phyloP scores from a whole-genome alignment of 2,329 filamentous ascomycete species.

The Calonectria fujianensis region DNA sequence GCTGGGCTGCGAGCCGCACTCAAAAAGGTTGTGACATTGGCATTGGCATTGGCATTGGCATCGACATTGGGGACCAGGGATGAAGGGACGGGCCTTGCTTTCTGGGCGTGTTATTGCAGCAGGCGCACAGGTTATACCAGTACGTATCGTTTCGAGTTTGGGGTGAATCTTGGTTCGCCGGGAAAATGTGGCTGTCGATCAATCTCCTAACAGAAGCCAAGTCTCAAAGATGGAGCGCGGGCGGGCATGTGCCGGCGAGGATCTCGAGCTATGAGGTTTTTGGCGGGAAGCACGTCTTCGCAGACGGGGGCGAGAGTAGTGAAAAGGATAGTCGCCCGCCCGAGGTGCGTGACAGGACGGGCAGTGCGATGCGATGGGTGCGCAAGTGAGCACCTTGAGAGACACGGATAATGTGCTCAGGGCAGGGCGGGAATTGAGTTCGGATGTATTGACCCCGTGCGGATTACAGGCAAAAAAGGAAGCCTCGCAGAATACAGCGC shows the following conservation, averaged over 20 bases:
- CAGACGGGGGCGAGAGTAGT: constrained; percentile 11
- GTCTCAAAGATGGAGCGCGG: constrained; percentile 21
- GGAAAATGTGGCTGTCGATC: constrained; percentile 32
- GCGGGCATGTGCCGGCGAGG: constrained; percentile 21
- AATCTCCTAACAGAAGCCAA: constrained; percentile 21
- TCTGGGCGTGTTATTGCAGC: constrained; percentile 5
- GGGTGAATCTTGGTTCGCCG: constrained; percentile 31
- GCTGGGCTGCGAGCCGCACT: constrained; percentile 53
- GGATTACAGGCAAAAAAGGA: constrained; percentile 26
- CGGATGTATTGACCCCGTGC: constrained; percentile 25
- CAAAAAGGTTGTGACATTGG: constrained; percentile 33
- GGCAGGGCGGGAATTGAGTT: constrained; percentile 35
- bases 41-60: constrained; percentile 32
- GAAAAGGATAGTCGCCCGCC: neutral
- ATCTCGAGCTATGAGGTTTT: constrained; percentile 8
- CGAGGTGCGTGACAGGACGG: neutral
- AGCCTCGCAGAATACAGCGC: constrained; percentile 19
- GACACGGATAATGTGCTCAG: constrained; percentile 35
- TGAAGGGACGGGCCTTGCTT: constrained; percentile 2
- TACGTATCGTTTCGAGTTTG: constrained; percentile 21
- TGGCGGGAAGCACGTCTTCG: constrained; percentile 9
- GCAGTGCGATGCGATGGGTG: constrained; percentile 5
- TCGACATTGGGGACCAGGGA: constrained; percentile 25
- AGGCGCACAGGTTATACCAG: neutral
- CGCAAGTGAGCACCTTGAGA: constrained; percentile 22